Evolutionary conservation across 1,139 yeast genomes (phyloP), one percentile per base, ranked within the genome.

Genomic region (Hansenula lynferdii): DNA sequence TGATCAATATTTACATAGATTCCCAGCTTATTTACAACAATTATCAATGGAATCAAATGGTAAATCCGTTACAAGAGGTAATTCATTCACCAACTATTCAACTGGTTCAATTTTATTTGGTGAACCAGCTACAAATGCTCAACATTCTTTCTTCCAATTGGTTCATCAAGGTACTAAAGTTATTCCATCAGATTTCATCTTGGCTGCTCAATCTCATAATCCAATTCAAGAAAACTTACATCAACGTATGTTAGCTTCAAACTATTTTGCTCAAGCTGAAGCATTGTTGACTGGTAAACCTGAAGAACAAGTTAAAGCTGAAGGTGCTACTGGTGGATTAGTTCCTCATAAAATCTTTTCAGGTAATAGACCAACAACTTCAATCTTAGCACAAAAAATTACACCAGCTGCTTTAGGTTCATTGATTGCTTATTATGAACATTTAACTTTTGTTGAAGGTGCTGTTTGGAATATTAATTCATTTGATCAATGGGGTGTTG

Each of bases 401-500:
- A 92, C 97, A 24, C 98, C 98, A 41, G 96, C 96, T 39, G 69
- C 96, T 40, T 77, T 92, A 54, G 98, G 98, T 68, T 79, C 97
- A 37, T 75, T 92, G 67, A 92, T 92, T 64, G 97, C 95, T 38
- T 92, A 92, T 77, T 92, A 92, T 71, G 98, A 92, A 72, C 96
- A 89, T 65, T 77, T 87, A 42, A 92, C 97, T 28, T 92, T 92
- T 69, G 90, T 90, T 44, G 98, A 92, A 70, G 98, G 98, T 68
- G 98, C 98, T 43, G 69, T 92, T 59, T 92, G 98, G 98, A 92
- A 94, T 77, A 90, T 92, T 72, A 92, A 92, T 79, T 90, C 97
- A 15, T 92, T 87, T 62, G 98, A 92, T 73, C 98, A 92, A 75
- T 92, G 97, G 96, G 98, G 98, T 68, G 98, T 92, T 57, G 98